Conservation (phyloP, 2,329 filamentous ascomycete genomes). For the Metarhizium guizhouense region DNA sequence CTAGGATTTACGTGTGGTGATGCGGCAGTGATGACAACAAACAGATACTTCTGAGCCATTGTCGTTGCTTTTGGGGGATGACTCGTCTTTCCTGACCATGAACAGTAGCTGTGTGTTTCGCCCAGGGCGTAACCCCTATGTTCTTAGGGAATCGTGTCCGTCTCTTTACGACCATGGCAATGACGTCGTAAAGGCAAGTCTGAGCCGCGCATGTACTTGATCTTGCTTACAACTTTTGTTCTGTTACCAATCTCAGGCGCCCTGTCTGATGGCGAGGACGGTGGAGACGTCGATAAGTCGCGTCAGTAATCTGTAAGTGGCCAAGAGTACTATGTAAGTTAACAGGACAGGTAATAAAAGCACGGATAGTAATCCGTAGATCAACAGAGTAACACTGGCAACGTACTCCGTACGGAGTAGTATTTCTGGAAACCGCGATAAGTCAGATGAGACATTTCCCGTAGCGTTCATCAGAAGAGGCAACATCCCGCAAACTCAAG, state of each 20-base stretch:
- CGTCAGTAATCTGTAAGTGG: no score
- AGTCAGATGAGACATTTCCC: no score
- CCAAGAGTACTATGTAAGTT: no score
- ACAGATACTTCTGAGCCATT: constrained; percentile 68
- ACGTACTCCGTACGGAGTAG: no score
- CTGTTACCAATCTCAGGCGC: neutral
- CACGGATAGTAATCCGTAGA: no score
- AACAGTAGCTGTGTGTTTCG: constrained; percentile 37
- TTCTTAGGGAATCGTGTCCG: neutral
- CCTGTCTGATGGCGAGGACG: no score
- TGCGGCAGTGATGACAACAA: constrained; percentile 53
- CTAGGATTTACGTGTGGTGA: neutral
- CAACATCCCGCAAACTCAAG: no score
- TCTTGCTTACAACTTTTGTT: neutral
- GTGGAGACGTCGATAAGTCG: no score
- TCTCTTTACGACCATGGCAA: constrained; percentile 18
- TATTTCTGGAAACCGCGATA: no score
- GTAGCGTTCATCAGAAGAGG: no score
- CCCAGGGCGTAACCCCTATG: constrained; percentile 32
- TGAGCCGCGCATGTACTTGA: neutral
- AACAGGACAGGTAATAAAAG: no score
- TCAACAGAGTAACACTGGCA: no score
- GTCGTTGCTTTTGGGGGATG: constrained; percentile 8
- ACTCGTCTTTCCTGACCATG: neutral
- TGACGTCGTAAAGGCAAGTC: constrained; percentile 46